Evolutionary conservation across 768 basidiomycete genomes (phyloP).

Genomic region (Russula sp.): DNA sequence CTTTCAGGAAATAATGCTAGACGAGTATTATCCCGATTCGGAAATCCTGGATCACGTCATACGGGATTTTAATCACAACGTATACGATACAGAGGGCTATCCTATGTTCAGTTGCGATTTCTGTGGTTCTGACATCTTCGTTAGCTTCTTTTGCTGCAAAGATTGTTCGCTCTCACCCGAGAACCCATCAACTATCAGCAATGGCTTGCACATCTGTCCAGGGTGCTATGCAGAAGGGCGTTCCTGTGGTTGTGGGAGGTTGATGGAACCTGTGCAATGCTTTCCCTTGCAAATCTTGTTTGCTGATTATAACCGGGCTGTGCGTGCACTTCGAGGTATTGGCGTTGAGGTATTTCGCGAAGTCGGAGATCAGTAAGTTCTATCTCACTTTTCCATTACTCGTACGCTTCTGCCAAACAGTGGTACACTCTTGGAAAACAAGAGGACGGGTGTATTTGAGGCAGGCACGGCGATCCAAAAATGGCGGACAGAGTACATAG

Average conservation of each 20-base stretch:
- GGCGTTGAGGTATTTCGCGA: slow-evolving; percentile 2
- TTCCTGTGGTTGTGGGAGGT: slow-evolving; percentile 47
- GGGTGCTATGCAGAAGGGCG: slow-evolving; percentile 75
- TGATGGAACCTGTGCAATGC: slow-evolving; percentile 56
- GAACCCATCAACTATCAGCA: slow-evolving; percentile 26
- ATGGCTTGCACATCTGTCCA: slow-evolving; percentile 52
- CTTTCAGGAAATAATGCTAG: slow-evolving; percentile 44
- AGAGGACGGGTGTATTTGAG: slow-evolving; percentile 14
- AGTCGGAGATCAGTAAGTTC: slow-evolving; percentile 1
- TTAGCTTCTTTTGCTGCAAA: slow-evolving; percentile 69
- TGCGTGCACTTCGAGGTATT: slow-evolving; percentile 24
- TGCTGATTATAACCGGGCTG: slow-evolving; percentile 35
- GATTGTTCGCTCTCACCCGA: slow-evolving; percentile 30
- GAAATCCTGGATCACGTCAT: slow-evolving; percentile 7
- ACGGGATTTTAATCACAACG: slow-evolving; percentile 20
- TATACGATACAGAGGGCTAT: slow-evolving; percentile 13
- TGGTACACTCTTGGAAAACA: background rate
- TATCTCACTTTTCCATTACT: background rate
- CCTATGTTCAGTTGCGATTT: slow-evolving; percentile 56
- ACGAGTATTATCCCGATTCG: slow-evolving; percentile 34
- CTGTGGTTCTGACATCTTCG: slow-evolving; percentile 75
- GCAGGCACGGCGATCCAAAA: slow-evolving; percentile 22
- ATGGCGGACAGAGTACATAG: background rate
- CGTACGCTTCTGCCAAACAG: background rate
- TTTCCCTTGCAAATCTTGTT: slow-evolving; percentile 43